Percentiles rank a stretch among this genome's conserved stretches.
Evolutionary conservation across 257 asterid genomes (phyloP).

Genomic region (Nemophila menziesii): DNA sequence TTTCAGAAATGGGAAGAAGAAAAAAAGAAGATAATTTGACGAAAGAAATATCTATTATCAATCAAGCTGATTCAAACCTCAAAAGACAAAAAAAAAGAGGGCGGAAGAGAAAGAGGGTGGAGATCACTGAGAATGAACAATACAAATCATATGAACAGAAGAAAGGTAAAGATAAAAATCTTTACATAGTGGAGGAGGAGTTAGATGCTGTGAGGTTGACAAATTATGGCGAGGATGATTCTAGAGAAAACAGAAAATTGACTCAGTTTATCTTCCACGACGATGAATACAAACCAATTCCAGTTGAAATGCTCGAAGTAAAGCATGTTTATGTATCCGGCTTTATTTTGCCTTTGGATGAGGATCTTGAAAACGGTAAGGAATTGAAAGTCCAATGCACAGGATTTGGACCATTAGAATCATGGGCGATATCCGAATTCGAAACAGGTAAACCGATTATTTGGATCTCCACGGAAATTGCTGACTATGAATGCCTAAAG

Average conservation of each 20-base stretch:
- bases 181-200: constrained; percentile 4
- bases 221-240: neutral
- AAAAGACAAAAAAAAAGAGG: neutral
- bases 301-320: constrained; percentile 13
- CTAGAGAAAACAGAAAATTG: constrained; percentile 7
- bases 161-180: constrained; percentile 1
- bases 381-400: constrained; percentile 7
- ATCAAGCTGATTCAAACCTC: neutral
- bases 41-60: neutral
- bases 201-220: constrained; percentile 11
- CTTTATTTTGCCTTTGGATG: constrained; percentile 15
- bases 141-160: neutral
- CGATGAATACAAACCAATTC: constrained; percentile 2
- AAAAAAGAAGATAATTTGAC: neutral
- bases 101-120: constrained; percentile 9
- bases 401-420: constrained; percentile 13
- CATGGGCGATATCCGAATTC: constrained; percentile 18
- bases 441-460: constrained; percentile 12
- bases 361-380: neutral
- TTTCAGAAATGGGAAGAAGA: constrained; percentile 3
- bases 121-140: constrained; percentile 1
- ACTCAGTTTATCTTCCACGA: constrained; percentile 10
- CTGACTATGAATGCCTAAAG: constrained; percentile 12
- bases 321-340: constrained; percentile 9
- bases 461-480: constrained; percentile 14